Base-by-base conservation (phyloP, 2,329 filamentous ascomycete genomes). In the Trichophyton simii region DNA sequence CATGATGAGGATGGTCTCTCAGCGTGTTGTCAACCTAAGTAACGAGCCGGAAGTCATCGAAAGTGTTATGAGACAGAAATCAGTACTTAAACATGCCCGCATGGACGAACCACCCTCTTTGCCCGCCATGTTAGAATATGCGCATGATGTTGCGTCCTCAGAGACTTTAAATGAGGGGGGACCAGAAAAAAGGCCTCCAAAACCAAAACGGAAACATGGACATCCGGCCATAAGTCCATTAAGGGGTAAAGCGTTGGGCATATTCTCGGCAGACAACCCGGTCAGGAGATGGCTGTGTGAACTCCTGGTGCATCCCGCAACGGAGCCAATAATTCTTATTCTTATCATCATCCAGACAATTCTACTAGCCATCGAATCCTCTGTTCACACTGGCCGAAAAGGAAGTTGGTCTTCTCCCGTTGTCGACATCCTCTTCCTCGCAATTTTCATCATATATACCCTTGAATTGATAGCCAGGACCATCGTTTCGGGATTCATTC, bases 1-100 rank as follows among this genome's bases (percentile, higher is more conserved):
- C 7, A 89, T 91, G 67, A 83, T 91, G 74, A 83, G 87, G 65
- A 85, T 84, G 66, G 95, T 99, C 85, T 97, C 95, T 36, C 91
- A 96, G 76, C 89, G 94, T 78, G 91, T 99, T 61, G 94, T 99
- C 70, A 97, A 97, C 70, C 83, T 99, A 68, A 96, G 91, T 75
- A 95, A 95, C 71, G 94, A 97, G 69, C 87, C 87, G 3, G 89
- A 96, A 67, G 77, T 89, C 20, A 80, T 91, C 15, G 90, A 96
- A 71, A 85, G 87, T 64, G 85, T 83, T 59, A 80, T 85, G 25
- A 81, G 83, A 48, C 80, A 77, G 78, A 78, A 86, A 77, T 72
- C 87, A 76, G 72, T 83, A 72, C 57, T 65, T 6, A 66, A 64
- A 41, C 46, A 81, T 73, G 70, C 78, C 65, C 69, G 82, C 76